Evolutionary conservation across 108 stramenopile genomes (phyloP), one percentile per base, ranked within the genome.

Genomic region (Parmales sp.): DNA sequence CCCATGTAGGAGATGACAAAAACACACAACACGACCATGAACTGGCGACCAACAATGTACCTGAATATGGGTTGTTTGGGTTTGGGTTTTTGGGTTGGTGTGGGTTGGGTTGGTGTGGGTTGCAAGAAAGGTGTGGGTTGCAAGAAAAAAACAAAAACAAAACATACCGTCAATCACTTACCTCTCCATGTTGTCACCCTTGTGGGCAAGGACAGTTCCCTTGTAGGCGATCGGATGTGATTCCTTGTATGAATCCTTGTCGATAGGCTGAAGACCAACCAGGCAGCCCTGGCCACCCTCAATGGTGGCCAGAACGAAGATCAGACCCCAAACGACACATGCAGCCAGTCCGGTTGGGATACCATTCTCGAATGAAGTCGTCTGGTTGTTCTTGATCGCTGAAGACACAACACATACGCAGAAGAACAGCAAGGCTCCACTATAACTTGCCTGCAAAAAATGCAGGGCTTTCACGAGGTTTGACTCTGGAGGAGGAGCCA

Each of bases 21-120:
- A 64, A 85, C 83, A 28, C 85, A 74, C 63, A 86, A 63, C 44
- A 88, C 74, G 37, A 90, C 86, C 64, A 90, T 48, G 70, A 90
- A 88, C 74, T 90, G 90, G 84, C 90, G 84, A 45, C 90, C 87
- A 77, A 90, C 73, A 6, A 90, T 69, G 77, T 85, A 90, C 7
- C 78, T 38, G 38, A n/a, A n/a, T n/a, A n/a, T n/a, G n/a, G n/a
- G n/a, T n/a, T n/a, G n/a, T n/a, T n/a, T n/a, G n/a, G n/a, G n/a
- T n/a, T n/a, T n/a, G n/a, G n/a, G n/a, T n/a, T n/a, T n/a, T n/a
- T n/a, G n/a, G n/a, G n/a, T n/a, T n/a, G n/a, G n/a, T n/a, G n/a
- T n/a, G n/a, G n/a, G n/a, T n/a, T n/a, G n/a, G n/a, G n/a, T n/a
- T n/a, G n/a, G n/a, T n/a, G n/a, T n/a, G n/a, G n/a, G n/a, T n/a